These are phyloP conservation scores for Fraxinus sp. DNA, from an alignment of 305 asterid genomes.

Conservation along the genomic window DNA sequence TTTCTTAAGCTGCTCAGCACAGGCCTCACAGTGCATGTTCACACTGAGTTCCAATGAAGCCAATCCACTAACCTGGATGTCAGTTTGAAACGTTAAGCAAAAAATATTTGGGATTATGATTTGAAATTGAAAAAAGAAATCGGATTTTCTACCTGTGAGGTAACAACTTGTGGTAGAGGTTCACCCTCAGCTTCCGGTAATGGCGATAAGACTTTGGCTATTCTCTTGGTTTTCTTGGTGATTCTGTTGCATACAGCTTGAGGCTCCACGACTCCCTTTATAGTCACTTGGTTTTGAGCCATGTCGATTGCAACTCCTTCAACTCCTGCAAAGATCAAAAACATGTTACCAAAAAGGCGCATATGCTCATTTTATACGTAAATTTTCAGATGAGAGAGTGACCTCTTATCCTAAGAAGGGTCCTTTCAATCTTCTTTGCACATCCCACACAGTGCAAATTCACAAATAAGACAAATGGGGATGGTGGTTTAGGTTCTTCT, in stretches of 20 bases:
- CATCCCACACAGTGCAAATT: constrained; percentile 93
- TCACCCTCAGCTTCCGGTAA: constrained; percentile 69
- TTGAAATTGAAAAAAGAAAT: neutral
- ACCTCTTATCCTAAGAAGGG: constrained; percentile 79
- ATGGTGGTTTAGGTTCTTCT: constrained; percentile 60
- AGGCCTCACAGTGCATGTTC: constrained; percentile 93
- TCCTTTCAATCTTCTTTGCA: constrained; percentile 79
- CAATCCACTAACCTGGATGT: constrained; percentile 63
- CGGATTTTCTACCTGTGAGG: constrained; percentile 60
- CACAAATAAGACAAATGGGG: constrained; percentile 62
- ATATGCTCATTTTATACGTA: neutral
- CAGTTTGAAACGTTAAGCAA: neutral
- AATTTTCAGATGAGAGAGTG: neutral
- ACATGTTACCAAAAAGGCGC: neutral
- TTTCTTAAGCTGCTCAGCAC: constrained; percentile 81
- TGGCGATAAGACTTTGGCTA: constrained; percentile 68
- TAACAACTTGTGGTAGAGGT: constrained; percentile 74
- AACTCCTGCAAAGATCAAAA: constrained; percentile 46
- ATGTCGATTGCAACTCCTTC: constrained; percentile 65
- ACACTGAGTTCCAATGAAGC: constrained; percentile 66
- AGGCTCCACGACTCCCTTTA: constrained; percentile 85
- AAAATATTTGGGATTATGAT: neutral
- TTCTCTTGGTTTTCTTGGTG: constrained; percentile 63
- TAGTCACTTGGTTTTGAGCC: constrained; percentile 69
- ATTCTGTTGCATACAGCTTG: constrained; percentile 63